Evolutionary conservation across 2,329 filamentous ascomycete genomes (phyloP), one percentile per base, ranked within the genome.

Genomic region (Escovopsis weberi): DNA sequence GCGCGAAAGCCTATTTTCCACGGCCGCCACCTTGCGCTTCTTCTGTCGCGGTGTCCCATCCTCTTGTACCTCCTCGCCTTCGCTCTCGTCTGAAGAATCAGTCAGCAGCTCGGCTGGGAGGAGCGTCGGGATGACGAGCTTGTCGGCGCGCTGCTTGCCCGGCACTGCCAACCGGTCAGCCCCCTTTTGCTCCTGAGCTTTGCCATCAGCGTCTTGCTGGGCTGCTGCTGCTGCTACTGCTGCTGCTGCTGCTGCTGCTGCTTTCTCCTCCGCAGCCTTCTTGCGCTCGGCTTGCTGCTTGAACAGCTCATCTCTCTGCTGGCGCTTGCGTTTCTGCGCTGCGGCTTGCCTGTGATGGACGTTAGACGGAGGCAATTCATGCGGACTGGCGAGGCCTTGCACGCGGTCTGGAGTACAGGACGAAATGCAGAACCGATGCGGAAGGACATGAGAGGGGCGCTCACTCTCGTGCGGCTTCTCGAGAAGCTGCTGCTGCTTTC

Each of bases 241-340:
- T 33, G 49, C 51, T 4, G 47, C 51, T 1, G 50, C 46, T 15
- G 15, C 15, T 15, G 15, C 49, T 32, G 56, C 50, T n/a, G 48
- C 48, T 9, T 52, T 48, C 30, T 53, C 51, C 18, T 50, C 51
- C 18, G 53, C 46, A 50, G 55, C 53, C 53, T 70, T 74, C 47
- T 70, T 67, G 52, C 65, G 61, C 45, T 65, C 60, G 2, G 73
- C 72, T 56, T 78, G 74, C 42, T 70, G 61, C 55, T 74, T 75
- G 53, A 76, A 64, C 23, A 68, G 62, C 19, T 62, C 61, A 52
- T 75, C 71, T 43, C 69, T 66, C 55, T 72, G 66, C 53, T 74
- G 69, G 33, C 74, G 69, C 58, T 74, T 77, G 42, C 65, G 64
- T 57, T 73, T 77, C 47, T 69, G 59, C 6, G 61, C 61, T 10